Percentiles rank a stretch among this genome's conserved stretches.
These are phyloP conservation scores for Tulasnella sp. DNA, from an alignment of 768 basidiomycete genomes.

Conservation along the genomic window DNA sequence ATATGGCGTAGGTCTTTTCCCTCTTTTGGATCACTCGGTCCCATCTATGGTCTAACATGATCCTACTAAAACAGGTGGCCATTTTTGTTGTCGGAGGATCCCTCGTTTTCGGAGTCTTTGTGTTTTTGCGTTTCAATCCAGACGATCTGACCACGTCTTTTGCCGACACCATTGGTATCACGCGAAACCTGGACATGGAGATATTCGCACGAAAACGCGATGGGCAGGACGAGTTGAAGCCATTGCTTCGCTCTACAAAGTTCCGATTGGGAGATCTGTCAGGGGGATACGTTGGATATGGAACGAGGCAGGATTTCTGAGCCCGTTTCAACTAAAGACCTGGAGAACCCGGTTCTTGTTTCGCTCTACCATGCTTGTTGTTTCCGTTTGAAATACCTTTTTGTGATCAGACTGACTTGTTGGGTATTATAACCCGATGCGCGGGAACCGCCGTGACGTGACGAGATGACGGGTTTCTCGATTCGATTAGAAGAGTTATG, in stretches of 20 bases:
- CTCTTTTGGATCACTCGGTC: background rate
- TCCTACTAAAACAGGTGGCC: background rate
- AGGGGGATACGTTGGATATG: background rate
- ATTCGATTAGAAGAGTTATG: background rate
- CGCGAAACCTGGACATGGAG: background rate
- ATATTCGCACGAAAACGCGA: background rate
- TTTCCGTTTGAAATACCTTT: background rate
- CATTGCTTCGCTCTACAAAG: background rate
- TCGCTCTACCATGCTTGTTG: background rate
- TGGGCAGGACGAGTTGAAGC: background rate
- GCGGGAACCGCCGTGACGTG: background rate
- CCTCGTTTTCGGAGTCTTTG: background rate
- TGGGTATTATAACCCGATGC: no score
- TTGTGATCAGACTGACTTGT: no score
- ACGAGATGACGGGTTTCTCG: background rate
- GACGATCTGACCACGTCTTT: background rate
- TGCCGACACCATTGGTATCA: background rate
- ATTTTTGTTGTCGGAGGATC: background rate
- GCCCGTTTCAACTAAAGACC: no score
- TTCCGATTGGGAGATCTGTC: background rate
- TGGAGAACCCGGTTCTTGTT: no score
- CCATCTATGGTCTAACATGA: background rate
- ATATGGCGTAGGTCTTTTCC: background rate
- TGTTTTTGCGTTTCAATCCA: background rate
- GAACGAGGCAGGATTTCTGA: background rate